These are phyloP conservation scores for Coix lacrymajobi DNA, from an alignment of 176 grass and related monocot species.

Conservation along the genomic window DNA sequence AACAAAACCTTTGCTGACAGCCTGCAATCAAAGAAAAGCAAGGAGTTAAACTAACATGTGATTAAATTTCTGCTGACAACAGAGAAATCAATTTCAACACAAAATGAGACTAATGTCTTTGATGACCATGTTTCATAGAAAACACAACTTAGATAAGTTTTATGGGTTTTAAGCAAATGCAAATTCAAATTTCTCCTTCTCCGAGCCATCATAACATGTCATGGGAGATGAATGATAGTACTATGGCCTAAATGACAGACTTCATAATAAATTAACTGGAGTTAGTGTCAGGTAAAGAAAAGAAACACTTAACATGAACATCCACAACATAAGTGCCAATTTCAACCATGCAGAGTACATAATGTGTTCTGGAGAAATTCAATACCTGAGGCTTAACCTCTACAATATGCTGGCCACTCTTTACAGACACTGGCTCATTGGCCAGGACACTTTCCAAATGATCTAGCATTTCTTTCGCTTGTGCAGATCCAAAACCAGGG, in stretches of 20 bases:
- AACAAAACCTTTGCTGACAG: slow-evolving; percentile 62
- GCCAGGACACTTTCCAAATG: slow-evolving; percentile 40
- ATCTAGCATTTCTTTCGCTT: slow-evolving; percentile 46
- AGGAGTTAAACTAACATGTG: not conserved
- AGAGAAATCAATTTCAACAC: not conserved
- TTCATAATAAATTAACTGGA: not conserved
- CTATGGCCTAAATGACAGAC: not conserved
- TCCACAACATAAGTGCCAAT: not conserved
- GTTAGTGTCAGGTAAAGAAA: not conserved
- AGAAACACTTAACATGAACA: not conserved
- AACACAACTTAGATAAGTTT: not conserved
- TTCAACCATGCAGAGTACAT: not conserved
- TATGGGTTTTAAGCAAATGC: not conserved
- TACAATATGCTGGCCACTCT: slow-evolving; percentile 43
- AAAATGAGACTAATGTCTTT: not conserved
- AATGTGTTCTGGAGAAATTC: not conserved
- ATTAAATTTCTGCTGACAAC: not conserved
- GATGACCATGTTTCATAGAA: not conserved
- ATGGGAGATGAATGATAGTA: not conserved
- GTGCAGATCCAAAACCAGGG: slow-evolving; percentile 50
- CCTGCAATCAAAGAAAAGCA: slow-evolving; percentile 32
- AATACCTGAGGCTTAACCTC: slow-evolving; percentile 51
- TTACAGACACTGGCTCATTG: slow-evolving; percentile 41
- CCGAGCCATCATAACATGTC: not conserved
- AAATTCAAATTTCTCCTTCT: not conserved